These are phyloP conservation scores for Debaryomyces fabryi DNA, from an alignment of 1,139 yeast species.

Conservation along the genomic window DNA sequence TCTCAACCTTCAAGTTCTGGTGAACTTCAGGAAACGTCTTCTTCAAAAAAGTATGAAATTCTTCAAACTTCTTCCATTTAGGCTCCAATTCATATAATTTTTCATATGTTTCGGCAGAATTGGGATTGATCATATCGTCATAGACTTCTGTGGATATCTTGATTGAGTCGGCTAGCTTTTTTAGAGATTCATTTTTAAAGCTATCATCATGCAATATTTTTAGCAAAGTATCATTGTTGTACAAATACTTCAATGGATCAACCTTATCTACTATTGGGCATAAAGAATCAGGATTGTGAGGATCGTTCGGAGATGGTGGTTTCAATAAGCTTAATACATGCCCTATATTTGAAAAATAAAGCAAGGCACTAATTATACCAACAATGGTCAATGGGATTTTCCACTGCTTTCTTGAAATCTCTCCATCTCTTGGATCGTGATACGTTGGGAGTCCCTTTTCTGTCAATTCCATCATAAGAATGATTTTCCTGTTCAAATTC, in stretches of 20 bases:
- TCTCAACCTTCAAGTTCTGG: slow-evolving; percentile 31
- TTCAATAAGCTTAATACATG: background rate
- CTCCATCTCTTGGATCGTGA: background rate
- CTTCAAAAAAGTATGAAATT: slow-evolving; percentile 33
- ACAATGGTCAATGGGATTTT: background rate
- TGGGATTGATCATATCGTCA: slow-evolving; percentile 47
- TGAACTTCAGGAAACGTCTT: slow-evolving; percentile 36
- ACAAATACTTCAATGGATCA: slow-evolving; percentile 28
- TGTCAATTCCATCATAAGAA: background rate
- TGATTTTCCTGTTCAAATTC: too few relatives aligned
- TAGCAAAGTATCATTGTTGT: slow-evolving; percentile 25
- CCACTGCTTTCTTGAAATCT: background rate
- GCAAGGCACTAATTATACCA: background rate
- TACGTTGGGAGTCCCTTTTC: background rate
- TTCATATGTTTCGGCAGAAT: slow-evolving; percentile 22
- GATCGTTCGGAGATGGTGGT: background rate
- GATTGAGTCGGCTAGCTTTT: slow-evolving; percentile 56
- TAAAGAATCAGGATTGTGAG: slow-evolving; percentile 27
- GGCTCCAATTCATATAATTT: slow-evolving; percentile 32
- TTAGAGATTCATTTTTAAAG: slow-evolving; percentile 43
- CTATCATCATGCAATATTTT: slow-evolving; percentile 37
- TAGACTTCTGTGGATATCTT: slow-evolving; percentile 63
- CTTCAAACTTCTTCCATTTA: slow-evolving; percentile 33
- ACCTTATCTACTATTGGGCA: slow-evolving; percentile 40
- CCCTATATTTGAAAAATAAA: background rate